Conservation (phyloP, 2,329 filamentous ascomycete genomes). For the Aspergillus puulaauensis region DNA sequence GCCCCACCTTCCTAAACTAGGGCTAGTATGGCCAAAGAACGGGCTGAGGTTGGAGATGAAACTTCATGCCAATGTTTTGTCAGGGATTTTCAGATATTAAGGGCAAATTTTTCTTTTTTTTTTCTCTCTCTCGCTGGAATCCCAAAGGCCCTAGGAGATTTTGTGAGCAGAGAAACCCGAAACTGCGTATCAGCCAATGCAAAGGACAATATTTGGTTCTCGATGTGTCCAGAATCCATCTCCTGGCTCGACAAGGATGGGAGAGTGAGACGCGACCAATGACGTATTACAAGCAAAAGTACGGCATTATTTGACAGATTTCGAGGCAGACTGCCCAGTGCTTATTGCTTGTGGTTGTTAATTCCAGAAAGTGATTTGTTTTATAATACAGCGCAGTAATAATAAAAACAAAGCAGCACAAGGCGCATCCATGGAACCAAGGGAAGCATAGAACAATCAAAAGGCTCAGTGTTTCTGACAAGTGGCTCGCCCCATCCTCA, state of each 20-base stretch:
- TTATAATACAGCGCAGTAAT: neutral
- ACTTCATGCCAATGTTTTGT: slow-evolving; percentile 4
- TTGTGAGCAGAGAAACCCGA: neutral
- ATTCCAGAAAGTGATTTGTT: neutral
- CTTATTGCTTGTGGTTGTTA: neutral
- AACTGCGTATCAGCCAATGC: neutral
- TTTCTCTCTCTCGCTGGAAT: neutral
- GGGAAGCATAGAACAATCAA: neutral
- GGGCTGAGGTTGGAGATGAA: neutral
- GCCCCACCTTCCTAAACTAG: slow-evolving; percentile 9
- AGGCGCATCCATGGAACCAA: slow-evolving; percentile 2
- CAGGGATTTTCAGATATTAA: neutral
- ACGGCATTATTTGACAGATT: neutral
- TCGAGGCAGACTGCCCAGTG: neutral
- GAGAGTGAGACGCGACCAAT: slow-evolving; percentile 13
- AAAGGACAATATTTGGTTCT: slow-evolving; percentile 9
- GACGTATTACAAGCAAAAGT: slow-evolving; percentile 11
- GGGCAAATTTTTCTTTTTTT: neutral
- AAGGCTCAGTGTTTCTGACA: slow-evolving; percentile 8
- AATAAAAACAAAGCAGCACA: slow-evolving; percentile 1
- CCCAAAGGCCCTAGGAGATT: neutral
- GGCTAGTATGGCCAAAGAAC: neutral
- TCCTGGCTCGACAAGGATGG: slow-evolving; percentile 6
- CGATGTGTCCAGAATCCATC: slow-evolving; percentile 18
- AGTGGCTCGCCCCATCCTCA: slow-evolving; percentile 9